Evolutionary conservation across 179 eudicot genomes (phyloP).

Genomic region (Beta corolliflora): DNA sequence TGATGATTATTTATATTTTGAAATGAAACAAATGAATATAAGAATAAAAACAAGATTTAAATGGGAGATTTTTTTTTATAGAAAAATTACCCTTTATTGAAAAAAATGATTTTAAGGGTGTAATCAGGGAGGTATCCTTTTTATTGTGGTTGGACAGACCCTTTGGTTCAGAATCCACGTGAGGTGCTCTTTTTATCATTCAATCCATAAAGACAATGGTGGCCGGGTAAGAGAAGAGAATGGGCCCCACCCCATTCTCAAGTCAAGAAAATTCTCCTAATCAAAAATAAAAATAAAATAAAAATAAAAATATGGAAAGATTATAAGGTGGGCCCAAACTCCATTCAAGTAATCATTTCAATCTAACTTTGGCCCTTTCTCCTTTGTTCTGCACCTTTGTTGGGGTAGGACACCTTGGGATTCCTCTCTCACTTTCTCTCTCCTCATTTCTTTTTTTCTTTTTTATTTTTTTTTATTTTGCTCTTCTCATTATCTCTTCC

Average conservation of each 20-base stretch:
- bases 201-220: conserved; percentile 51
- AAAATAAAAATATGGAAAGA: not conserved
- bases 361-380: conserved; percentile 31
- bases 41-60: not conserved
- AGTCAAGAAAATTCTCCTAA: conserved; percentile 13
- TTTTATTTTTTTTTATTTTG: too few relatives aligned
- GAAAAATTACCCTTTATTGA: not conserved
- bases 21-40: too few relatives aligned
- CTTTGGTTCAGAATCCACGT: conserved; percentile 60
- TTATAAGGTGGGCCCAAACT: conserved; percentile 25
- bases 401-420: conserved; percentile 9
- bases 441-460: not conserved
- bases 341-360: conserved; percentile 39
- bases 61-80: not conserved
- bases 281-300: not conserved
- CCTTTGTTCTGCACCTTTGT: conserved; percentile 33
- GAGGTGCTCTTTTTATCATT: conserved; percentile 54
- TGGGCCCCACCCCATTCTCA: conserved; percentile 21
- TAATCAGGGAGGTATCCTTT: conserved; percentile 26
- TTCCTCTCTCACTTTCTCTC: conserved; percentile 19
- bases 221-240: conserved; percentile 17
- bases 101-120: not conserved
- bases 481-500: not conserved
- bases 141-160: conserved; percentile 49
- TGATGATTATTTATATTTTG: too few relatives aligned